Evolutionary conservation across 2,329 filamentous ascomycete genomes (phyloP).

Genomic region (Zymoseptoria brevis): DNA sequence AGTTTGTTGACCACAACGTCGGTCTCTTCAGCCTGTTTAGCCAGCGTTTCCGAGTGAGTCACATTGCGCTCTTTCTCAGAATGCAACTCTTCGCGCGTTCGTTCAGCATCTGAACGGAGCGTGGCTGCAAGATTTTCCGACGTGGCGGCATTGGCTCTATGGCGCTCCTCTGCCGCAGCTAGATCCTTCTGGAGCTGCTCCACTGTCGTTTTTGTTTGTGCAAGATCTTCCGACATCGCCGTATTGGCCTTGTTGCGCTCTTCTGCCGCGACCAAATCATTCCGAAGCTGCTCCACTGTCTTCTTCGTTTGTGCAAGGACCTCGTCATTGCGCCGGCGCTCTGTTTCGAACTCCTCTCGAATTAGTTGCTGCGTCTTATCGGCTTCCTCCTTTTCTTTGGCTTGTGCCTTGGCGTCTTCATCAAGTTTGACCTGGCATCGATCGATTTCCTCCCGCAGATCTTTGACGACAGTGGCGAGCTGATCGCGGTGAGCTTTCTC

Average conservation of each 20-base stretch:
- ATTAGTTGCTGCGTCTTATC: conserved; percentile 15
- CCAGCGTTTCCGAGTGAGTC: conserved; percentile 9
- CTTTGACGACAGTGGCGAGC: conserved; percentile 25
- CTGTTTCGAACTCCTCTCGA: conserved; percentile 20
- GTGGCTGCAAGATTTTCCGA: conserved; percentile 1
- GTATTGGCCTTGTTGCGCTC: neutral
- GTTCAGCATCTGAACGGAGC: neutral
- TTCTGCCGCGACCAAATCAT: neutral
- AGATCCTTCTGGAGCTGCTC: neutral
- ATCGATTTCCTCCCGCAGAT: conserved; percentile 29
- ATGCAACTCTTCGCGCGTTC: neutral
- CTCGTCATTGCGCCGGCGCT: conserved; percentile 8
- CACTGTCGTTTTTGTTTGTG: conserved; percentile 5
- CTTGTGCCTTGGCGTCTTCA: conserved; percentile 26
- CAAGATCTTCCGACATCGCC: neutral
- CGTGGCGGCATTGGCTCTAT: neutral
- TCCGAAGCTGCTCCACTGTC: neutral
- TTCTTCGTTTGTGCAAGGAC: conserved; percentile 7
- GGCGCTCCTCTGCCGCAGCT: neutral
- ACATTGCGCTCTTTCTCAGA: conserved; percentile 1
- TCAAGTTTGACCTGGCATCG: conserved; percentile 28
- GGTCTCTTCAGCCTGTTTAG: conserved; percentile 6
- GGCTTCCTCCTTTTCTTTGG: conserved; percentile 20
- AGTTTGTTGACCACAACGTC: conserved; percentile 5
- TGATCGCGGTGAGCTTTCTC: conserved; percentile 26